Percentiles rank a stretch among this genome's conserved stretches.
Evolutionary conservation across 306 rosid genomes (phyloP).

Genomic region (Phaseolus lunatus): DNA sequence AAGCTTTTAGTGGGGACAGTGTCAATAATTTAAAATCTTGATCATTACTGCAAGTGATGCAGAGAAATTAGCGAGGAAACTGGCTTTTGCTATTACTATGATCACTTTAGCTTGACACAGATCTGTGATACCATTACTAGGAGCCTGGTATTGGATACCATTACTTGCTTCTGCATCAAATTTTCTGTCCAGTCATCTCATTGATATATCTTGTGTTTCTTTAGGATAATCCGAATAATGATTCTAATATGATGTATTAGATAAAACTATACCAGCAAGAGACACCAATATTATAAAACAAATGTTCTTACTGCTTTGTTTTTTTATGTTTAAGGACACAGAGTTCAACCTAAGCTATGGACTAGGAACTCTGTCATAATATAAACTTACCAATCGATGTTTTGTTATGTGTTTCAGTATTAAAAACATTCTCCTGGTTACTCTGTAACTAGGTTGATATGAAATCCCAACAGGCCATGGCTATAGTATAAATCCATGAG

Average conservation of each 20-base stretch:
- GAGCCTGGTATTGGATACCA: not conserved
- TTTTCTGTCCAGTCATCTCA: not conserved
- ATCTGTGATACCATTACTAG: not conserved
- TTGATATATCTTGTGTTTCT: slow-evolving; percentile 6
- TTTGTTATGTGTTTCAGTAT: not conserved
- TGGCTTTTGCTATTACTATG: not conserved
- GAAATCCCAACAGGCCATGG: slow-evolving; percentile 22
- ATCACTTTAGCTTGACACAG: not conserved
- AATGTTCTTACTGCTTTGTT: not conserved
- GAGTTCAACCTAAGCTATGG: not conserved
- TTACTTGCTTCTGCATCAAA: not conserved
- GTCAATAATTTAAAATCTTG: slow-evolving; percentile 7
- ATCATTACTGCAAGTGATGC: not conserved
- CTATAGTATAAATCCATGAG: slow-evolving; percentile 16
- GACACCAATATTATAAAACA: not conserved
- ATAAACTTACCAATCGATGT: slow-evolving; percentile 13
- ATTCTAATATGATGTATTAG: not conserved
- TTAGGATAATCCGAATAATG: not conserved
- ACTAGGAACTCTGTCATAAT: not conserved
- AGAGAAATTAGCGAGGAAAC: slow-evolving; percentile 7
- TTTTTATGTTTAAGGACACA: not conserved
- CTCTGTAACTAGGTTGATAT: slow-evolving; percentile 32
- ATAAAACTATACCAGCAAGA: not conserved
- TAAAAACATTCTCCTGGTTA: not conserved
- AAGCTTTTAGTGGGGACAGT: not conserved